These are phyloP conservation scores for Mycena rebaudengoi DNA, from an alignment of 768 basidiomycete species.

Conservation along the genomic window DNA sequence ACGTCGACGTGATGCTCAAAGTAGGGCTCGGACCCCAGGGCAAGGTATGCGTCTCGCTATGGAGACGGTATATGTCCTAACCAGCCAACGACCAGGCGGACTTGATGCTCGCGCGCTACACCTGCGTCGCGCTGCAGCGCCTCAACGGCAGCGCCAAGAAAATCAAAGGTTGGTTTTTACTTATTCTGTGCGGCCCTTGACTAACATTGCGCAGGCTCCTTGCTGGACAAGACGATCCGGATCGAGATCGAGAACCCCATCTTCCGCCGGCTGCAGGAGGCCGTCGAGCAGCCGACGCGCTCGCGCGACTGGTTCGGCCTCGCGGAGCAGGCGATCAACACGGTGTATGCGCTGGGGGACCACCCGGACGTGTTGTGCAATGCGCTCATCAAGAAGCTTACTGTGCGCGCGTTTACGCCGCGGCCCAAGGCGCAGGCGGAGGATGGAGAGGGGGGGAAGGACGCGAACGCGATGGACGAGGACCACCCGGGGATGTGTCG, in stretches of 20 bases:
- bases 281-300: slow-evolving; percentile 81
- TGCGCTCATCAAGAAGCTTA: slow-evolving; percentile 84
- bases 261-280: slow-evolving; percentile 82
- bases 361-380: slow-evolving; percentile 89
- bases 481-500: slow-evolving; percentile 51
- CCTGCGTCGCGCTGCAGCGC: slow-evolving; percentile 91
- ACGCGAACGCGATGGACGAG: slow-evolving; percentile 65
- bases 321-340: slow-evolving; percentile 97
- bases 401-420: slow-evolving; percentile 69
- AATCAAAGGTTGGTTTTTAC: slow-evolving; percentile 75
- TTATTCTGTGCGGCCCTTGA: not conserved
- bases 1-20: slow-evolving; percentile 84
- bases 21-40: slow-evolving; percentile 88
- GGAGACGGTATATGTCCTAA: not conserved
- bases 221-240: slow-evolving; percentile 86
- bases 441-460: slow-evolving; percentile 45
- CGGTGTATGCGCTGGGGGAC: slow-evolving; percentile 93
- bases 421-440: slow-evolving; percentile 40
- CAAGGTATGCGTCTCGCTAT: slow-evolving; percentile 58
- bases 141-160: slow-evolving; percentile 96
- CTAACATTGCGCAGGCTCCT: slow-evolving; percentile 65
- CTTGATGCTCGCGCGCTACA: slow-evolving; percentile 90
- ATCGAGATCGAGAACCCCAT: slow-evolving; percentile 88
- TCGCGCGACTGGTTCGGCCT: slow-evolving; percentile 96
- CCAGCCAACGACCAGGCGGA: slow-evolving; percentile 65